Evolutionary conservation across 441 rosid species (phyloP).

Genomic region (Gossypium trilobum): DNA sequence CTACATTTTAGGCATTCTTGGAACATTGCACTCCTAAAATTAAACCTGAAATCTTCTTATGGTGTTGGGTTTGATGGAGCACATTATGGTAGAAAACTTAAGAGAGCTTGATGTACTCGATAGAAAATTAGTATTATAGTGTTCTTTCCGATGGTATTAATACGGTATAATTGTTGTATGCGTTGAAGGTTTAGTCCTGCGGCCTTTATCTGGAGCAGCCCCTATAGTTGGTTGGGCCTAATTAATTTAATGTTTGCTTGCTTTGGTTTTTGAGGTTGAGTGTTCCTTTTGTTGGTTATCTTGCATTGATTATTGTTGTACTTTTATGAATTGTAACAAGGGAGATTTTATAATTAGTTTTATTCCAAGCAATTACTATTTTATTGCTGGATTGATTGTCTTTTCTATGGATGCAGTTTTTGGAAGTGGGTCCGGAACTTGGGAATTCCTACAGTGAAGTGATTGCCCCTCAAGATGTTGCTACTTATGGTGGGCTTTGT

Average conservation of each 20-base stretch:
- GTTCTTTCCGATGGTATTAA: not conserved
- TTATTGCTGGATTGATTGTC: not conserved
- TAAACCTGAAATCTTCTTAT: not conserved
- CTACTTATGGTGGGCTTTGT: conserved; percentile 94
- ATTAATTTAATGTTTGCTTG: not conserved
- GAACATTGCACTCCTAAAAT: not conserved
- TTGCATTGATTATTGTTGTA: not conserved
- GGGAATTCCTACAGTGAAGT: conserved; percentile 77
- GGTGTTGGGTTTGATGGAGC: not conserved
- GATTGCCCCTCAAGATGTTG: conserved; percentile 95
- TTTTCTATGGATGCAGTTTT: conserved; percentile 44
- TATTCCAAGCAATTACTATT: not conserved
- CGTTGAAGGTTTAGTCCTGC: not conserved
- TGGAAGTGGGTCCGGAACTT: conserved; percentile 82
- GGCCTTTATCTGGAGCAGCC: not conserved
- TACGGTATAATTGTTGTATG: not conserved
- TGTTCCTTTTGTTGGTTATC: not conserved
- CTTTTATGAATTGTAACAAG: not conserved
- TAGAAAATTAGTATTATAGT: not conserved
- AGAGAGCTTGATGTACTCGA: not conserved
- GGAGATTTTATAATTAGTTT: not conserved
- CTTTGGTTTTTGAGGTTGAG: not conserved
- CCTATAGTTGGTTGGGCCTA: not conserved
- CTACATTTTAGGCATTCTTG: not conserved
- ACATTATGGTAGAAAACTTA: not conserved